These are phyloP conservation scores for Cryptosporidium sp. DNA, from an alignment of 169 alveolate species.

Conservation along the genomic window DNA sequence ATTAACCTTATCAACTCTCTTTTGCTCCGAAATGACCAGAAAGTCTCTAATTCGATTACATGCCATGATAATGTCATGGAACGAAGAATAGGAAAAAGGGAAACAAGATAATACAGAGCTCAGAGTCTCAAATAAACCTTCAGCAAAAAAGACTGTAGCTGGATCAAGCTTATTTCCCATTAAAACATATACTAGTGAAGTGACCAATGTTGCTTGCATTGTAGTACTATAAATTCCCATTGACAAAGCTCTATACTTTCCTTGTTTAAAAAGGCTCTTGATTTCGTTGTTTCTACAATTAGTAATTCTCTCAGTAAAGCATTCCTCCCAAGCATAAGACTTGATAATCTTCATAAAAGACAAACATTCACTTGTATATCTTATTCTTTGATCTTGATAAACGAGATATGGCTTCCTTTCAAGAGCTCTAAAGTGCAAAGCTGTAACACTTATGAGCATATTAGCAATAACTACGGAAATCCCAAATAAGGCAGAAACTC, in stretches of 20 bases:
- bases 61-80: constrained; percentile 52
- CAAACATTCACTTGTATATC: constrained; percentile 43
- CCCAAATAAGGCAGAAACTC: constrained; percentile 69
- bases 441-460: constrained; percentile 23
- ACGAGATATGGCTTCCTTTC: constrained; percentile 57
- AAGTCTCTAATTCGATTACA: constrained; percentile 55
- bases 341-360: constrained; percentile 85
- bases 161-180: constrained; percentile 66
- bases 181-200: constrained; percentile 49
- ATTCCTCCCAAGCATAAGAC: constrained; percentile 88
- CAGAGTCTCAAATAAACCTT: constrained; percentile 58
- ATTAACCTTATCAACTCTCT: not conserved
- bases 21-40: constrained; percentile 38
- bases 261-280: constrained; percentile 42
- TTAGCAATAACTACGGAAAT: constrained; percentile 43
- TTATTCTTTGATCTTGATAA: constrained; percentile 63
- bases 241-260: constrained; percentile 64
- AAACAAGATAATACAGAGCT: constrained; percentile 44
- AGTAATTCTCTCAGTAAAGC: constrained; percentile 80
- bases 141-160: constrained; percentile 69
- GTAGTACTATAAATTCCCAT: constrained; percentile 71
- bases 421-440: constrained; percentile 53
- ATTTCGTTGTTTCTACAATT: constrained; percentile 83
- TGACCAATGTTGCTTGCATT: constrained; percentile 73
- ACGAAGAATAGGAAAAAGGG: constrained; percentile 69